Conservation (phyloP, 305 asterid genomes). For the Rubia tinctorum region DNA sequence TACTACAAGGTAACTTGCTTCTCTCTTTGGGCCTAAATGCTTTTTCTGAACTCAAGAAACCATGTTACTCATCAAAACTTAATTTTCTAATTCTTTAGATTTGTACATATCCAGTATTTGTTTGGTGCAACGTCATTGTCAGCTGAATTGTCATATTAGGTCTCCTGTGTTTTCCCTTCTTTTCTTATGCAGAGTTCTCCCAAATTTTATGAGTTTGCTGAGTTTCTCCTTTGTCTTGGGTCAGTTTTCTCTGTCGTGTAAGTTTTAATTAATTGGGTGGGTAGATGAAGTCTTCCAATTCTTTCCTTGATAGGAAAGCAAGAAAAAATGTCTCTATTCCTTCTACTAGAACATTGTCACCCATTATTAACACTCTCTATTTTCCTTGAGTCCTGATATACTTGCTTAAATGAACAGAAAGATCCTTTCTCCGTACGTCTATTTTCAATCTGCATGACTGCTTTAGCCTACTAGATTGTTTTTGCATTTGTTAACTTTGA, state of each 20-base stretch:
- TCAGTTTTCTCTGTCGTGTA: neutral
- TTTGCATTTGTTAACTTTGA: neutral
- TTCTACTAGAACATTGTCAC: neutral
- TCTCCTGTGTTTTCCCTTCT: neutral
- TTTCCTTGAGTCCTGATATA: no score
- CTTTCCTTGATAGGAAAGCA: neutral
- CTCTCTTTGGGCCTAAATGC: neutral
- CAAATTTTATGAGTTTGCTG: neutral
- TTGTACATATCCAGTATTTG: neutral
- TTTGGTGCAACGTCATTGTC: neutral
- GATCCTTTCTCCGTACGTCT: neutral
- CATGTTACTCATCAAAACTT: neutral
- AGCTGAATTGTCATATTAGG: neutral
- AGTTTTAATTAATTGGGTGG: constrained; percentile 1
- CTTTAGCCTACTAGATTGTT: neutral
- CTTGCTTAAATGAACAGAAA: neutral
- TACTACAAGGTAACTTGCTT: constrained; percentile 60
- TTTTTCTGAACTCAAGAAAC: neutral
- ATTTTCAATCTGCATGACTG: neutral
- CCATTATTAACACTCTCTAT: neutral
- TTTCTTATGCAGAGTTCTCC: neutral
- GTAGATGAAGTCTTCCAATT: neutral
- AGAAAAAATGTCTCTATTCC: neutral
- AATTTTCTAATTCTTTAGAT: neutral
- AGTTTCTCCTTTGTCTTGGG: neutral